Evolutionary conservation across 352 stramenopile species (phyloP), one percentile per base, ranked within the genome.

Genomic region (Phytophthora hybrid): DNA sequence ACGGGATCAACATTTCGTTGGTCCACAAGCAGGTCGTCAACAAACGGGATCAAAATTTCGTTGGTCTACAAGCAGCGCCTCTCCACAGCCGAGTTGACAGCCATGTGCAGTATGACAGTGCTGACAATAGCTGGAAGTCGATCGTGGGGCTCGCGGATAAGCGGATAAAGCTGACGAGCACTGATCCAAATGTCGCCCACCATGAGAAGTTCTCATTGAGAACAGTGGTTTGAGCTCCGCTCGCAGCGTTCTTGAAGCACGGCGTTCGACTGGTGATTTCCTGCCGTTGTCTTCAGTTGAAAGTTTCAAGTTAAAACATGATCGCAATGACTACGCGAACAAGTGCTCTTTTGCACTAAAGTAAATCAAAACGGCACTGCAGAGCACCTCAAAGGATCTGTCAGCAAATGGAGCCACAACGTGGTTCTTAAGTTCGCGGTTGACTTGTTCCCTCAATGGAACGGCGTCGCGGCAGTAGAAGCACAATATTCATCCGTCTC

Each of bases 131-230:
- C 46, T 52, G 46, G 46, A 52, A 26, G 8, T 52, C 46, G n/a
- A 52, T 23, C 4, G 46, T 52, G 5, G 46, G 46, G 5, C 18
- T 52, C 16, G 19, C 18, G n/a, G n/a, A n/a, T n/a, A n/a, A n/a
- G n/a, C n/a, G n/a, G 8, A 52, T 52, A 52, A 52, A 52, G 46
- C 46, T 52, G 46, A 52, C 46, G 46, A 23, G 14, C 46, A 52
- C 46, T 9, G 46, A 13, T 52, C 46, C 46, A 3, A 52, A 52
- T 3, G 46, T 26, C 5, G 46, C 14, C 46, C 46, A 52, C 46
- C 46, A 52, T n/a, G n/a, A n/a, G n/a, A n/a, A n/a, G n/a, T n/a
- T n/a, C n/a, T n/a, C n/a, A n/a, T n/a, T 3, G 46, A 16, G 16
- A 52, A 52, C 5, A 52, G 18, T 13, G 46, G 46, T 13, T 26